A percentile compares a stretch with the other conserved stretches of the same genome.
Conservation (phyloP, 805 yeast species). For the Candida yuanshanica region DNA sequence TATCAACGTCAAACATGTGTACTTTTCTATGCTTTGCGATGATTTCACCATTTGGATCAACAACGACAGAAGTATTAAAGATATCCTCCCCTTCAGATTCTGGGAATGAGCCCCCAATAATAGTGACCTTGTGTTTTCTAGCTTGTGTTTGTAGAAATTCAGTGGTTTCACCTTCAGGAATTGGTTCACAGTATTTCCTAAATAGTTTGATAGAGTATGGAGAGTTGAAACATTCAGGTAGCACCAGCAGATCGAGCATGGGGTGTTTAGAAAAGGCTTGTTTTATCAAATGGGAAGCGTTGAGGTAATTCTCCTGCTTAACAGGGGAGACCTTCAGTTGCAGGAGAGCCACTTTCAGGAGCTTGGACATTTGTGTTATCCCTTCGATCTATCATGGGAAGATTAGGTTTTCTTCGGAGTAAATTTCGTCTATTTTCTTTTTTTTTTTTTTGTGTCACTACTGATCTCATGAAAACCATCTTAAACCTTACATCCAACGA, state of each 20-base stretch:
- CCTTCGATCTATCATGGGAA: too few species aligned
- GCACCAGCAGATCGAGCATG: slow-evolving; percentile 60
- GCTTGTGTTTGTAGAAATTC: slow-evolving; percentile 63
- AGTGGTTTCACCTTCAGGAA: slow-evolving; percentile 72
- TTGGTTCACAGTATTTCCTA: slow-evolving; percentile 80
- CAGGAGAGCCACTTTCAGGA: slow-evolving; percentile 73
- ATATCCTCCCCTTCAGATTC: slow-evolving; percentile 57
- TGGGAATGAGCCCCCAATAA: slow-evolving; percentile 94
- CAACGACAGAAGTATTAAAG: slow-evolving; percentile 74
- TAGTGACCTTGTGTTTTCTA: slow-evolving; percentile 49
- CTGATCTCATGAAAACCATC: too few species aligned
- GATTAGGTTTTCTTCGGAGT: too few species aligned
- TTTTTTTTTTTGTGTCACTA: too few species aligned
- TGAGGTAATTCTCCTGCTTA: slow-evolving; percentile 68
- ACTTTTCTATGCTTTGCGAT: slow-evolving; percentile 88
- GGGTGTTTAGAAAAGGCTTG: slow-evolving; percentile 56
- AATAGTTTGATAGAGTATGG: slow-evolving; percentile 89
- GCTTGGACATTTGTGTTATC: slow-evolving; percentile 31
- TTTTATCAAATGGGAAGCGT: slow-evolving; percentile 57
- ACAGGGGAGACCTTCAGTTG: slow-evolving; percentile 70
- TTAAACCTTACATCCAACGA: too few species aligned
- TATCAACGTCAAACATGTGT: slow-evolving; percentile 88
- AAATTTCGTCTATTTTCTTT: too few species aligned
- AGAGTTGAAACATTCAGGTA: slow-evolving; percentile 96
- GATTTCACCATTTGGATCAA: slow-evolving; percentile 68